Percentiles rank a stretch among this genome's conserved stretches.
phyloP scores from a whole-genome alignment of 2,329 filamentous ascomycete species.

The Pseudofabraea citricarpa region DNA sequence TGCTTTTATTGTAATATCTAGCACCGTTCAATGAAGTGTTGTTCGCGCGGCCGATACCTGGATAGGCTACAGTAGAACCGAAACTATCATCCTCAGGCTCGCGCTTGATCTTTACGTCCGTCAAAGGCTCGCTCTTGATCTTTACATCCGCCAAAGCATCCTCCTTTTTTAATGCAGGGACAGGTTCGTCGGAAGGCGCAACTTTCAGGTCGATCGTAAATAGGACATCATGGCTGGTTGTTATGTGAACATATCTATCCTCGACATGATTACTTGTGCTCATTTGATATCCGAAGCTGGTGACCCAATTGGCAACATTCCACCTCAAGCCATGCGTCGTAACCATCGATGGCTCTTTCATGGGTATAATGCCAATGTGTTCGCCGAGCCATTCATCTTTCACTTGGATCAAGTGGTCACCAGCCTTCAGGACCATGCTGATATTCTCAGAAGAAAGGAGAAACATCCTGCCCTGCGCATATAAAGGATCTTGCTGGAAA shows the following conservation, averaged over 20 bases:
- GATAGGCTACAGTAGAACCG: no score
- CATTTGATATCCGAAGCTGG: constrained; percentile 65
- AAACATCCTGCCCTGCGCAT: constrained; percentile 59
- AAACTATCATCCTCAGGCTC: no score
- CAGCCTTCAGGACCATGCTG: constrained; percentile 72
- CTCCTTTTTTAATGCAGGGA: no score
- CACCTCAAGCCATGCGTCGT: constrained; percentile 79
- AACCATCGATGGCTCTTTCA: constrained; percentile 75
- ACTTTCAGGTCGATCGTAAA: constrained; percentile 68
- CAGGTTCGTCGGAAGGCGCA: no score
- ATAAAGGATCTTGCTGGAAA: constrained; percentile 46
- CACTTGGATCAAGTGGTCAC: constrained; percentile 64
- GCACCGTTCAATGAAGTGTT: no score
- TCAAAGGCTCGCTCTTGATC: no score
- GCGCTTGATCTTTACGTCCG: no score
- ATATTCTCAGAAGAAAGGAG: constrained; percentile 78
- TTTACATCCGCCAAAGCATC: no score
- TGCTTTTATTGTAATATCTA: no score
- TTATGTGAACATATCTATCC: constrained; percentile 53
- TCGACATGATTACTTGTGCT: constrained; percentile 80
- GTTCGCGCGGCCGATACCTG: no score
- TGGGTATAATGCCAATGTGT: constrained; percentile 80
- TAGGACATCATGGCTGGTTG: constrained; percentile 59
- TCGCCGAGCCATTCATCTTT: constrained; percentile 42
- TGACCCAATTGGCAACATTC: constrained; percentile 82